Evolutionary conservation across 1,139 yeast genomes (phyloP).

Genomic region (Lodderomyces pseudojiufengensis): DNA sequence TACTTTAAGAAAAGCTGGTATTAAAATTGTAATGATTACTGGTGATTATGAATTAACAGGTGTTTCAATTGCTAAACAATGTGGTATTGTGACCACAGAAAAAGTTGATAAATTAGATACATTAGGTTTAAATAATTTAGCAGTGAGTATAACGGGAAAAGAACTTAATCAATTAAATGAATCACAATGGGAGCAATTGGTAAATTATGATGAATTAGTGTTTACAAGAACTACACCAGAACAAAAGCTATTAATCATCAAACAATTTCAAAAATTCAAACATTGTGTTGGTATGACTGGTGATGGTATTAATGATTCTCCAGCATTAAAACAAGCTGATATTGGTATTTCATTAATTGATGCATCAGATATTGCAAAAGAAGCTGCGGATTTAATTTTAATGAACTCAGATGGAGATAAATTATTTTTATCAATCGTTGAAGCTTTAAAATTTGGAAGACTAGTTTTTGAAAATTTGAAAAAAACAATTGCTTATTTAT

Average conservation of each 20-base stretch:
- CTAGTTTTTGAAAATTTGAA: conserved; percentile 50
- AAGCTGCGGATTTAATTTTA: conserved; percentile 51
- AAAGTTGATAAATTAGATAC: conserved; percentile 24
- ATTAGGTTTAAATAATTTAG: conserved; percentile 10
- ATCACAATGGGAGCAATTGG: conserved; percentile 39
- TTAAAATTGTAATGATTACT: conserved; percentile 50
- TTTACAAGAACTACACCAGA: conserved; percentile 56
- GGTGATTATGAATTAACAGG: conserved; percentile 57
- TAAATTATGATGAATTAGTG: conserved; percentile 40
- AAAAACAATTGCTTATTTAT: conserved; percentile 47
- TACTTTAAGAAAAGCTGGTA: conserved; percentile 44
- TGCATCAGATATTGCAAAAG: conserved; percentile 57
- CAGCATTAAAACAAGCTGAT: conserved; percentile 49
- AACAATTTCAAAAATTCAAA: conserved; percentile 44
- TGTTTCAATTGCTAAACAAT: conserved; percentile 45
- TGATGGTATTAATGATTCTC: conserved; percentile 54
- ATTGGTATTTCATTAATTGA: conserved; percentile 50
- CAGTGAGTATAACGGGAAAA: conserved; percentile 37
- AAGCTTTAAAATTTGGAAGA: conserved; percentile 47
- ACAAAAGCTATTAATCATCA: conserved; percentile 47
- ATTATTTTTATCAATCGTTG: conserved; percentile 44
- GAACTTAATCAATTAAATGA: conserved; percentile 35
- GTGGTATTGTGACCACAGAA: conserved; percentile 38
- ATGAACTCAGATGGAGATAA: conserved; percentile 19
- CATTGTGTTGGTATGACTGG: conserved; percentile 51